These are phyloP conservation scores for Rosa hybrid DNA, from an alignment of 331 rosid genomes.

Conservation along the genomic window DNA sequence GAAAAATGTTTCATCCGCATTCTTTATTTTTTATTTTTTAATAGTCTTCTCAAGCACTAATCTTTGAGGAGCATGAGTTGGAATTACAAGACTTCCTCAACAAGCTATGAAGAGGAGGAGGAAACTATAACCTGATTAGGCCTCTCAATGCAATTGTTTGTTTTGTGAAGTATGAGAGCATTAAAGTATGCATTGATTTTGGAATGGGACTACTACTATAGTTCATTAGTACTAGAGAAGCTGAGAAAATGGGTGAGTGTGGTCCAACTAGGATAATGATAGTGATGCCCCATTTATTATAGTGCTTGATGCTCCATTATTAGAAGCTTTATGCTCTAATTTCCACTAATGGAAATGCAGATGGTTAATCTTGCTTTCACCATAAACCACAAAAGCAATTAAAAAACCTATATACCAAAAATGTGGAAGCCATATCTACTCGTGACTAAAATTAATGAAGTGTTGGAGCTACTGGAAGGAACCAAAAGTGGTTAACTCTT, in stretches of 20 bases:
- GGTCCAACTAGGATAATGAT: not conserved
- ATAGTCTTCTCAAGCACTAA: not conserved
- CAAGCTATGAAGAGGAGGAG: not conserved
- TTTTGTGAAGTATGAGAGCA: not conserved
- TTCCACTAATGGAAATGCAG: too few species aligned
- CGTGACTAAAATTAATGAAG: not conserved
- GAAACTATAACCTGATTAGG: not conserved
- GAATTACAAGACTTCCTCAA: not conserved
- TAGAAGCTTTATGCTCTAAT: not conserved
- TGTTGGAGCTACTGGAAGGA: not conserved
- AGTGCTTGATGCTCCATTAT: slow-evolving; percentile 11
- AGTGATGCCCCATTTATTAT: not conserved
- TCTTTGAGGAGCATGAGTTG: accelerated
- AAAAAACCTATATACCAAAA: not conserved
- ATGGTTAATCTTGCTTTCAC: not conserved
- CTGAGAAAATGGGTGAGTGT: not conserved
- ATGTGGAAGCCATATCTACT: not conserved
- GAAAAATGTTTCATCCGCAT: not conserved
- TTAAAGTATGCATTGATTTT: not conserved
- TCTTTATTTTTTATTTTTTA: not conserved
- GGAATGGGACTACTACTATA: not conserved
- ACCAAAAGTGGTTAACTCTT: not conserved
- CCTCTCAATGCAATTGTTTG: not conserved
- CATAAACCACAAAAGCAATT: not conserved
- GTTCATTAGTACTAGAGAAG: not conserved